phyloP scores from a whole-genome alignment of 2,329 filamentous ascomycete species.

The Bipolaris bicolor region DNA sequence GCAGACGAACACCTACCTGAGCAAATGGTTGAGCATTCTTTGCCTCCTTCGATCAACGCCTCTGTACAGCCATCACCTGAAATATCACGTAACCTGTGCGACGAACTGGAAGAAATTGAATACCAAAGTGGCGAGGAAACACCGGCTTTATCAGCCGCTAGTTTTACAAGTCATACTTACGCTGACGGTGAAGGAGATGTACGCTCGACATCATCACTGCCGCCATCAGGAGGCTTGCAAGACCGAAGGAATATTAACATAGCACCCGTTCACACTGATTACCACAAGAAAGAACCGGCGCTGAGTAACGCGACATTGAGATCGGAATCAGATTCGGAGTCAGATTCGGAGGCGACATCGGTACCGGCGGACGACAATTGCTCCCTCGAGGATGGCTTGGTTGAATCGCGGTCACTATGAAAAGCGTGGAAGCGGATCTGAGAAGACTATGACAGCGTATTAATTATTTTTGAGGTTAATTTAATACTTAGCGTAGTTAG shows the following conservation, averaged over 20 bases:
- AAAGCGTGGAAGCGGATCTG: too few species aligned
- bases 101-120: not conserved
- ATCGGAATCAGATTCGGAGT: not conserved
- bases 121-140: not conserved
- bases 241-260: not conserved
- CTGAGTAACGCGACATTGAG: not conserved
- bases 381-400: not conserved
- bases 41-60: slow-evolving; percentile 12
- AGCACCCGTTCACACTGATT: not conserved
- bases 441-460: too few species aligned
- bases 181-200: not conserved
- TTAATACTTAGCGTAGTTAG: not conserved
- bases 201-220: not conserved
- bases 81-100: not conserved
- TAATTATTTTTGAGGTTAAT: too few species aligned
- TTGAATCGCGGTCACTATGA: not conserved
- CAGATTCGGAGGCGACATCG: not conserved
- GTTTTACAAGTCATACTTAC: not conserved
- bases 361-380: not conserved
- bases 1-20: not conserved
- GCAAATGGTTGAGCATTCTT: slow-evolving; percentile 40
- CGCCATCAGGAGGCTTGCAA: not conserved
- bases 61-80: not conserved
- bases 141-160: not conserved
- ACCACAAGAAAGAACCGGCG: not conserved